Base-by-base conservation (phyloP, 495 filamentous ascomycete genomes). In the Aspergillus kassunensis region DNA sequence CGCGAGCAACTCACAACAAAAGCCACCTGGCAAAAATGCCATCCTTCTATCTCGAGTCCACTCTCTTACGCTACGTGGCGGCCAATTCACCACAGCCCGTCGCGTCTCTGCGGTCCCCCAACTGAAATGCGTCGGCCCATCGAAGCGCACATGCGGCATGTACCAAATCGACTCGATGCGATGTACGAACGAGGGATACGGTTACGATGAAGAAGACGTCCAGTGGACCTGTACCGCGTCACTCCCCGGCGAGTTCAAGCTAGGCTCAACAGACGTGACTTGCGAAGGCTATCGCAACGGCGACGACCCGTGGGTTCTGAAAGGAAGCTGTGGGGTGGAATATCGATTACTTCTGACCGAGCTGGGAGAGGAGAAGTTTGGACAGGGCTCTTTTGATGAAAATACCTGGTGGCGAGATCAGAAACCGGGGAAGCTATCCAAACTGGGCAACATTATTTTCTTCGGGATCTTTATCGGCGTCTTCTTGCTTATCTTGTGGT, bases 301-400 rank as follows among this genome's bases (percentile, higher is more conserved):
- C 0, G 80, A 90, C 16, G 93, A 98, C 62, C 78, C 79, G 0
- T 93, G 90, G 70, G 79, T 97, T 4, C 72, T 98, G 15, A 89
- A 89, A 54, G 92, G 93, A 4, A 89, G 82, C 60, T 98, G 93
- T 69, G 93, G 90, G 2, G 92, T 96, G 10, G 91, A 98, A 66
- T 98, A 97, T 65, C 75, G 88, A 4, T 63, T 98, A 7, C 58
- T 86, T 1, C 69, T 98, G 29, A 98, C 91, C 4, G 88, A 89
- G 15, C 64, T 76, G n/a, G 92, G 93, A 3, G 84, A 92, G 72
- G 62, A 81, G 58, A 82, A 74, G 60, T 91, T 84, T 58, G 85
- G 86, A 8, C 30, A 43, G 8, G 37, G 30, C 8, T 27, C 39
- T 9, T 31, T 33, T 18, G 42, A 46, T 25, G 51, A 49, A 18